Percentiles rank a stretch among this genome's conserved stretches.
These are phyloP conservation scores for Pisolithus thermaeus DNA, from an alignment of 1,284 basidiomycete species.

Conservation along the genomic window DNA sequence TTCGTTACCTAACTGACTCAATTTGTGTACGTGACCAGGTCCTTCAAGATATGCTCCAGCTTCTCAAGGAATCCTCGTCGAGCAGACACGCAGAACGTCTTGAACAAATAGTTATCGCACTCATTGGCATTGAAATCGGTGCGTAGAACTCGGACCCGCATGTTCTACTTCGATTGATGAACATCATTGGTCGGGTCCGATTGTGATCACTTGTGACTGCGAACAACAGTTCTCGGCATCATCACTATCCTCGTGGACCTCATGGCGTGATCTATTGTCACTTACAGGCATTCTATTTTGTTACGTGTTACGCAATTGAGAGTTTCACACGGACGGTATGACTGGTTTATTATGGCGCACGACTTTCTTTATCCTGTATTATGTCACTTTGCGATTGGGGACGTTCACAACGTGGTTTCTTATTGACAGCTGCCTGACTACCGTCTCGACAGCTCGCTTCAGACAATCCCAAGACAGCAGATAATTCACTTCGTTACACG, in stretches of 20 bases:
- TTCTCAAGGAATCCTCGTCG: slow-evolving; percentile 92
- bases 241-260: slow-evolving; percentile 70
- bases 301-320: too few species aligned
- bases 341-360: not conserved
- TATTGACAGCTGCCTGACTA: not conserved
- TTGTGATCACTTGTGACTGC: slow-evolving; percentile 1
- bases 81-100: slow-evolving; percentile 88
- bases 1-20: not conserved
- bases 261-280: slow-evolving; percentile 29
- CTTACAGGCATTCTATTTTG: not conserved
- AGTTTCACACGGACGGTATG: not conserved
- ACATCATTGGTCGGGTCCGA: too few species aligned
- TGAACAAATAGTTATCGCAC: slow-evolving; percentile 92
- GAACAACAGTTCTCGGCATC: slow-evolving; percentile 53
- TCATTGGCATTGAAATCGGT: slow-evolving; percentile 90
- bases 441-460: not conserved
- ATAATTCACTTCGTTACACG: not conserved
- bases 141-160: slow-evolving; percentile 16
- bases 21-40: slow-evolving; percentile 44
- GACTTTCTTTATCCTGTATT: slow-evolving; percentile 7
- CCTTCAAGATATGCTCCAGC: slow-evolving; percentile 93
- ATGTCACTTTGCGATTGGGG: slow-evolving; percentile 2
- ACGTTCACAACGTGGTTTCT: not conserved
- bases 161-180: not conserved
- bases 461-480: not conserved